These are phyloP conservation scores for Capsicum pubescens DNA, from an alignment of 257 asterid species.

Conservation along the genomic window DNA sequence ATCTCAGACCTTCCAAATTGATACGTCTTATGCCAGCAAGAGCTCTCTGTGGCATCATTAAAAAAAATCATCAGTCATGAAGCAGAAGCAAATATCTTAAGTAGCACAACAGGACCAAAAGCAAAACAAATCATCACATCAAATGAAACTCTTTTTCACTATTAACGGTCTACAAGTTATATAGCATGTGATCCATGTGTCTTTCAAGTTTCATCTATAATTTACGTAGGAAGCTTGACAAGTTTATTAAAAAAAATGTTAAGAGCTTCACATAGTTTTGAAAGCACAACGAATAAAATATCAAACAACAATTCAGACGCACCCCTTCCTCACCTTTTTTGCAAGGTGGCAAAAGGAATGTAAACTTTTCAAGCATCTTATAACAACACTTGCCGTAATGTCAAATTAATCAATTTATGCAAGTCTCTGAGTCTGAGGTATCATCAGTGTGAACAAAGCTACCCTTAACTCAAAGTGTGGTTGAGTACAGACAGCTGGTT, in stretches of 20 bases:
- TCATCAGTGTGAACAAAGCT: neutral
- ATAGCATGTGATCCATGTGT: neutral
- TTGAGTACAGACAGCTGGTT: neutral
- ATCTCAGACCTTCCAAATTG: conserved; percentile 82
- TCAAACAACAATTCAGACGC: neutral
- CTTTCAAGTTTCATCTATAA: neutral
- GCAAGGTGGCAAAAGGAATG: neutral
- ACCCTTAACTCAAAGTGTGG: neutral
- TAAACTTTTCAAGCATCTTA: conserved; percentile 4
- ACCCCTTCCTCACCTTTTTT: neutral
- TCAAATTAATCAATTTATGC: conserved; percentile 11
- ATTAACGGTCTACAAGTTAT: neutral
- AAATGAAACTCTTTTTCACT: neutral
- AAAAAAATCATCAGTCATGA: conserved; percentile 30
- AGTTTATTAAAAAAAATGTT: neutral
- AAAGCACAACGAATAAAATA: neutral
- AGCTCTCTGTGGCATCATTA: conserved; percentile 65
- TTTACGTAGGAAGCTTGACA: neutral
- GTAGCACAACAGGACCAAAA: neutral
- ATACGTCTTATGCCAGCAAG: conserved; percentile 86
- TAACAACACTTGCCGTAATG: neutral
- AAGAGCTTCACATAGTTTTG: neutral
- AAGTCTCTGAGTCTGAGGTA: neutral
- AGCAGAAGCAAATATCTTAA: conserved; percentile 15
- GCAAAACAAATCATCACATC: neutral